phyloP scores from a whole-genome alignment of 768 basidiomycete genomes.

The Mycena vitilis region DNA sequence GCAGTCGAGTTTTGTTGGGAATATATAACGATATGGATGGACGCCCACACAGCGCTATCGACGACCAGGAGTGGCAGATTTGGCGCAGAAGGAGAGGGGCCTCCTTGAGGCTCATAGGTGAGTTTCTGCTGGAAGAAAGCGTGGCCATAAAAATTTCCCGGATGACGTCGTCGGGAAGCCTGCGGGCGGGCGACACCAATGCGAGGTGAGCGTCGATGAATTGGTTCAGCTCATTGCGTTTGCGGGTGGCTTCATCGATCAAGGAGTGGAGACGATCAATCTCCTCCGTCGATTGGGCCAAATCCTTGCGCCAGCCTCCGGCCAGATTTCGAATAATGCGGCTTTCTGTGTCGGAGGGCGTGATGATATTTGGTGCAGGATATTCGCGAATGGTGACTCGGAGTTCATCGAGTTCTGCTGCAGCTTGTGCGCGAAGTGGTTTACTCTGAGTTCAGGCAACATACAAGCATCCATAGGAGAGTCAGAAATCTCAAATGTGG shows the following conservation, averaged over 20 bases:
- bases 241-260: background rate
- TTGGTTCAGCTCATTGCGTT: background rate
- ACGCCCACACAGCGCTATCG: background rate
- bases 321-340: background rate
- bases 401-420: background rate
- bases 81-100: background rate
- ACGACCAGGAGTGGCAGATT: background rate
- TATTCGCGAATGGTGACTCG: background rate
- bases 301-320: background rate
- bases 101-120: background rate
- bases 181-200: background rate
- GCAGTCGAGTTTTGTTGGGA: background rate
- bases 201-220: constrained; percentile 1
- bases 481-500: no score
- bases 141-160: background rate
- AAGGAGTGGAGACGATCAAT: background rate
- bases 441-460: no score
- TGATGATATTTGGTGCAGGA: background rate
- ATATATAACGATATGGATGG: constrained; percentile 1
- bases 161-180: background rate
- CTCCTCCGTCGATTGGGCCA: background rate
- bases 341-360: background rate
- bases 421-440: no score
- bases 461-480: no score
- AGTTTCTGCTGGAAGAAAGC: background rate